Percentiles rank a stretch among this genome's conserved stretches.
Evolutionary conservation across 371 early-diverging fungal genomes (phyloP).

Genomic region (Circinella umbellata): DNA sequence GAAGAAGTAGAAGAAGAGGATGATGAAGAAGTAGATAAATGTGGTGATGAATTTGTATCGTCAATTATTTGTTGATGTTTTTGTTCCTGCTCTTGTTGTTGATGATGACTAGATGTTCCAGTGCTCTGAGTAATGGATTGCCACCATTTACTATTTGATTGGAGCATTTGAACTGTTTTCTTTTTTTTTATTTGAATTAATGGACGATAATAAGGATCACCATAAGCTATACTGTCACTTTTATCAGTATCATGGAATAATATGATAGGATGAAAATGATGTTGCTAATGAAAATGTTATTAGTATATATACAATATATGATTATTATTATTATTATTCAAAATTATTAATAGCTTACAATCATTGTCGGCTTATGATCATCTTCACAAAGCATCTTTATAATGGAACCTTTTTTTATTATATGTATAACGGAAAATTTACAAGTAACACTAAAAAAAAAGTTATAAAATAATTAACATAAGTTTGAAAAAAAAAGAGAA

Average conservation of each 20-base stretch:
- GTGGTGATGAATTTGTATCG: background rate
- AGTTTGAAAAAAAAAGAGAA: background rate
- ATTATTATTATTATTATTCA: no score
- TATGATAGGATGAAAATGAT: slow-evolving; percentile 27
- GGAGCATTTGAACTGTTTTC: slow-evolving; percentile 25
- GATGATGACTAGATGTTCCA: background rate
- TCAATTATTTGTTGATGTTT: background rate
- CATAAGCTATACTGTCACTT: slow-evolving; percentile 15
- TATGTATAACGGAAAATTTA: background rate
- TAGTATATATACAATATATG: no score
- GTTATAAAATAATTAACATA: background rate
- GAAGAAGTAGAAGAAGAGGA: background rate
- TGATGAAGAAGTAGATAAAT: slow-evolving; percentile 13
- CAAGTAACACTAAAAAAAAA: background rate
- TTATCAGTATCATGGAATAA: slow-evolving; percentile 23
- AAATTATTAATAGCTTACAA: background rate
- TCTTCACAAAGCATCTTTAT: background rate
- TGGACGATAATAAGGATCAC: slow-evolving; percentile 28
- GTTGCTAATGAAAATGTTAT: background rate
- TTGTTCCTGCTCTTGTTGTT: background rate
- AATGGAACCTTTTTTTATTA: no score
- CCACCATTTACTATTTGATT: slow-evolving; percentile 30
- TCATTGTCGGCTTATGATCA: background rate
- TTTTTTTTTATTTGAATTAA: slow-evolving; percentile 27
- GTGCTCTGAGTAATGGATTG: slow-evolving; percentile 21